Evolutionary conservation across 805 yeast genomes (phyloP).

Genomic region (Brettanomyces custersianus): DNA sequence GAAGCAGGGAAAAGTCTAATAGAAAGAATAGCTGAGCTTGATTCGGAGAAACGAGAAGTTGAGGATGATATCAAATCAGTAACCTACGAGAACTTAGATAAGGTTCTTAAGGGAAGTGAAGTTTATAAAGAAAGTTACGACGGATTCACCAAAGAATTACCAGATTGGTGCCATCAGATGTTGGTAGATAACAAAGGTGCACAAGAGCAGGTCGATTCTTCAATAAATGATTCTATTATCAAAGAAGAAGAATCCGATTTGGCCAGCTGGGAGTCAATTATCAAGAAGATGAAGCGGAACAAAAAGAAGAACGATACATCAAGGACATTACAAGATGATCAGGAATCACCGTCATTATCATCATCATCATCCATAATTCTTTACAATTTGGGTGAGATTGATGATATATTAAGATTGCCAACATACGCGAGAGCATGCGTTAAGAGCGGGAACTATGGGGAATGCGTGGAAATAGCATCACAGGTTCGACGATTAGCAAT

Average conservation of each 20-base stretch:
- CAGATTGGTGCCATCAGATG: conserved; percentile 21
- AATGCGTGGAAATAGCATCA: conserved; percentile 76
- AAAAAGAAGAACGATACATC: neutral
- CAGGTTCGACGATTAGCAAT: conserved; percentile 60
- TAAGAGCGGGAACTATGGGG: conserved; percentile 77
- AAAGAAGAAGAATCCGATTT: neutral
- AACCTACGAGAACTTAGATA: conserved; percentile 32
- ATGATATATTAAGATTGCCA: conserved; percentile 79
- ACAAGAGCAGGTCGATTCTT: conserved; percentile 3
- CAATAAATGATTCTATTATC: conserved; percentile 7
- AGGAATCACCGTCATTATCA: neutral
- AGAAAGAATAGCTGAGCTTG: conserved; percentile 70
- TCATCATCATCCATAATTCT: conserved; percentile 31
- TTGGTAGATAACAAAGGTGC: conserved; percentile 2
- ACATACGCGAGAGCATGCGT: conserved; percentile 78
- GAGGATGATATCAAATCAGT: conserved; percentile 37
- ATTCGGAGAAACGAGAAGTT: conserved; percentile 39
- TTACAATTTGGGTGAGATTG: conserved; percentile 58
- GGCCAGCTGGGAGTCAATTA: conserved; percentile 13
- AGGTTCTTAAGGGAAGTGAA: conserved; percentile 31
- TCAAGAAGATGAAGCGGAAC: conserved; percentile 13
- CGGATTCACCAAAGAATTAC: conserved; percentile 26
- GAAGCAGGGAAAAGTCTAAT: conserved; percentile 31
- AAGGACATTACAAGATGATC: neutral
- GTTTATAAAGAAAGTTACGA: conserved; percentile 26